phyloP scores from a whole-genome alignment of 345 rosid species.

The Atalantia buxifolia region DNA sequence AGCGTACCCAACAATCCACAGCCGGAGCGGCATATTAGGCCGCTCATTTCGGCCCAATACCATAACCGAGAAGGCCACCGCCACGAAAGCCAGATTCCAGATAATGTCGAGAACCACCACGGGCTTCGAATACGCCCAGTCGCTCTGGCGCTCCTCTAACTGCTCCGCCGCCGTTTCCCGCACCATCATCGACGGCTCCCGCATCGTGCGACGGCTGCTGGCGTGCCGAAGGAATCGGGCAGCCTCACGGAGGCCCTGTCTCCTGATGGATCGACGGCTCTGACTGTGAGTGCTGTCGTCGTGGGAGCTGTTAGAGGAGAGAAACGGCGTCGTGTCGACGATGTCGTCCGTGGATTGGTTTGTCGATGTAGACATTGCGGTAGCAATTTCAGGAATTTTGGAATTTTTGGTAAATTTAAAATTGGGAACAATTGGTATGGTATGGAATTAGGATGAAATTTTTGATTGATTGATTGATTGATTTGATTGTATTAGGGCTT shows the following conservation, averaged over 20 bases:
- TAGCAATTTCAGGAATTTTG: constrained; percentile 2
- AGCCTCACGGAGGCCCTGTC: constrained; percentile 75
- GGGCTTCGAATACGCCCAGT: constrained; percentile 97
- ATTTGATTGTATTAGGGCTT: not conserved
- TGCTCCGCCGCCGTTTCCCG: constrained; percentile 97
- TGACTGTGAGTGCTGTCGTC: constrained; percentile 14
- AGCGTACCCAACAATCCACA: constrained; percentile 82
- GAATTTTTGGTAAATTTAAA: not conserved
- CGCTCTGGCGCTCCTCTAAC: constrained; percentile 96
- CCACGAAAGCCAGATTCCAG: constrained; percentile 88
- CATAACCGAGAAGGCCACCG: constrained; percentile 58
- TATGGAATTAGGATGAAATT: not conserved
- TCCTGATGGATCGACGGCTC: constrained; percentile 46
- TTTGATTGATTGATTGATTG: not conserved
- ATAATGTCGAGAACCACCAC: constrained; percentile 77
- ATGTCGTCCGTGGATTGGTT: constrained; percentile 56
- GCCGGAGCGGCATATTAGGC: constrained; percentile 73
- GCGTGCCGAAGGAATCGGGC: constrained; percentile 84
- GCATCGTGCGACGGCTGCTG: constrained; percentile 83
- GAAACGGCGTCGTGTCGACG: constrained; percentile 63
- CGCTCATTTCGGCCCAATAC: constrained; percentile 59
- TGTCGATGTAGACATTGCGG: constrained; percentile 15
- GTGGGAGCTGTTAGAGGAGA: constrained; percentile 30
- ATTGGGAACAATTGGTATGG: not conserved
- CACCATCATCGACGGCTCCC: constrained; percentile 92